Conservation (phyloP, 1,284 basidiomycete species). For the Moesziomyces antarcticus region DNA sequence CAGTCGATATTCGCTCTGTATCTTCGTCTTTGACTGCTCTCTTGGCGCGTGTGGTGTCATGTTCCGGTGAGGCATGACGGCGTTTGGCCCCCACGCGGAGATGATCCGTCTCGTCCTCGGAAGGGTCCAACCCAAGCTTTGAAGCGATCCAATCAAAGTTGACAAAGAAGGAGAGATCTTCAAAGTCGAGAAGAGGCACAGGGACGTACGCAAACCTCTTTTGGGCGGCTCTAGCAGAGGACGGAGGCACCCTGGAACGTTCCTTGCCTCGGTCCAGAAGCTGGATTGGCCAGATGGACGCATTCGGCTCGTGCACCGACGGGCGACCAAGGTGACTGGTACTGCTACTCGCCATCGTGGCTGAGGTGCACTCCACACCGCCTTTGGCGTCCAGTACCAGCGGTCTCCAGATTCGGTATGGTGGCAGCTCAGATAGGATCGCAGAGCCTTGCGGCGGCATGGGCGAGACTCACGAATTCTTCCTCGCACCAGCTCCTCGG, state of each 20-base stretch:
- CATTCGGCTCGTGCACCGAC: slow-evolving; percentile 12
- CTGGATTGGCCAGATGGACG: slow-evolving; percentile 37
- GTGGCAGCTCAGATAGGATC: no score
- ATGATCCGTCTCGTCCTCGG: not conserved
- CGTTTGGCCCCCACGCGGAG: slow-evolving; percentile 2
- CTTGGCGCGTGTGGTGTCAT: not conserved
- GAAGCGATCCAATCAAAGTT: slow-evolving; percentile 18
- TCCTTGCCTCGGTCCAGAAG: slow-evolving; percentile 12
- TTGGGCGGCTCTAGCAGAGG: not conserved
- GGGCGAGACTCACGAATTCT: no score
- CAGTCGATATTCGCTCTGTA: not conserved
- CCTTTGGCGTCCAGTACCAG: not conserved
- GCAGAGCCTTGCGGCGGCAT: no score
- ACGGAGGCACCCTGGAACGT: not conserved
- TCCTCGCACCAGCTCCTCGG: no score
- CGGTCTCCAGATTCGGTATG: no score
- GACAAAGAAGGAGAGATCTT: slow-evolving; percentile 39
- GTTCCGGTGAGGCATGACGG: slow-evolving; percentile 2
- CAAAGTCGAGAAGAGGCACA: slow-evolving; percentile 34
- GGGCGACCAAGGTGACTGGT: not conserved
- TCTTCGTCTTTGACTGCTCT: slow-evolving; percentile 1
- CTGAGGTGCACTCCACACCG: not conserved
- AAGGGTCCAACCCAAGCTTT: not conserved
- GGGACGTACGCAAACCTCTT: slow-evolving; percentile 11
- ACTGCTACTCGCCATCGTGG: not conserved